phyloP scores from a whole-genome alignment of 2,329 filamentous ascomycete species.

The Curvularia sp. region DNA sequence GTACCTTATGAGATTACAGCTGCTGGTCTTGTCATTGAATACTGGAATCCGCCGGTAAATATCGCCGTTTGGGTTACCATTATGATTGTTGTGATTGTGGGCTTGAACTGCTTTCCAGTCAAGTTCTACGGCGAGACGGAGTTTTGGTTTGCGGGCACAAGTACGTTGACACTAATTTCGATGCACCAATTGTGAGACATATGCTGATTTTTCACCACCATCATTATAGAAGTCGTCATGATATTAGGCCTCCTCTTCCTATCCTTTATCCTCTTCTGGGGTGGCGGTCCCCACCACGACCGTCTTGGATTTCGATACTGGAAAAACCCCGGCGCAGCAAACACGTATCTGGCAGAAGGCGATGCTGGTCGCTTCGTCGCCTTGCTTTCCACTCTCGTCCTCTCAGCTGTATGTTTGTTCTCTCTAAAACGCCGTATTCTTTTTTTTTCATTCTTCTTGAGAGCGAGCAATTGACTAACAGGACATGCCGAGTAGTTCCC shows the following conservation, averaged over 20 bases:
- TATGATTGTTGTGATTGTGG: conserved; percentile 46
- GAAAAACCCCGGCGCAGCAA: conserved; percentile 60
- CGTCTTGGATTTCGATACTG: conserved; percentile 66
- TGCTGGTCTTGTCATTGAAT: conserved; percentile 48
- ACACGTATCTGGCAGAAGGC: conserved; percentile 56
- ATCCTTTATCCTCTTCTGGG: conserved; percentile 63
- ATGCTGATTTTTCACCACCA: not conserved
- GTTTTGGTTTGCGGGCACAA: conserved; percentile 42
- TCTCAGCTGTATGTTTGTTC: conserved; percentile 56
- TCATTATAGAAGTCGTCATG: conserved; percentile 39
- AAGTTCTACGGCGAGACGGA: conserved; percentile 49
- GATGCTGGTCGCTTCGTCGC: conserved; percentile 60
- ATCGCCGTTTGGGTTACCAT: conserved; percentile 48
- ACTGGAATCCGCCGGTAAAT: conserved; percentile 45
- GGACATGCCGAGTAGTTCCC: conserved; percentile 1
- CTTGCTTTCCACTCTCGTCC: conserved; percentile 59
- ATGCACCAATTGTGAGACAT: not conserved
- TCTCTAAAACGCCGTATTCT: not conserved
- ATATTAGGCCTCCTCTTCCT: conserved; percentile 58
- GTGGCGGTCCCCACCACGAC: conserved; percentile 61
- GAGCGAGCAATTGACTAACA: not conserved
- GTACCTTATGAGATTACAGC: conserved; percentile 47
- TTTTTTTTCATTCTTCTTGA: not conserved
- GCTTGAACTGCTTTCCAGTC: conserved; percentile 48
- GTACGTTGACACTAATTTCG: not conserved